phyloP scores from a whole-genome alignment of 495 filamentous ascomycete species.

The Articulospora tetracladia region DNA sequence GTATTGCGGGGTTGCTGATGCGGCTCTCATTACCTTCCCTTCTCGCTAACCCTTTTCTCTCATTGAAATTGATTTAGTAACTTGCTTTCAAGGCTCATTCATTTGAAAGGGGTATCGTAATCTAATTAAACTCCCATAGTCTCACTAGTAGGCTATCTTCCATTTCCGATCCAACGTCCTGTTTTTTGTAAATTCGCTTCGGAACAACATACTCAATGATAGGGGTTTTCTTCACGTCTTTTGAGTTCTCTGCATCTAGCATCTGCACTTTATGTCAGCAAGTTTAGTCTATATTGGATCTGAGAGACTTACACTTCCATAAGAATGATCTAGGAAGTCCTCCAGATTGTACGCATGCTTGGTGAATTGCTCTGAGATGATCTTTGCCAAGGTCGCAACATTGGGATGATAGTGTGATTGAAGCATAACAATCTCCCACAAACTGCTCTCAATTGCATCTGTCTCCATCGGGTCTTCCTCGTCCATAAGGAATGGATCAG shows the following conservation, averaged over 20 bases:
- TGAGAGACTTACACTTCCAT: slow-evolving; percentile 64
- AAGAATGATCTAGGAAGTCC: slow-evolving; percentile 95
- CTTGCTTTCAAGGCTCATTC: neutral
- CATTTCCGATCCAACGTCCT: slow-evolving; percentile 38
- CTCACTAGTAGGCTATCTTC: slow-evolving; percentile 44
- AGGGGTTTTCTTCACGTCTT: slow-evolving; percentile 77
- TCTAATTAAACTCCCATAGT: slow-evolving; percentile 49
- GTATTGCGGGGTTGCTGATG: neutral
- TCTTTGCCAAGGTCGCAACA: slow-evolving; percentile 88
- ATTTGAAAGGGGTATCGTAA: neutral
- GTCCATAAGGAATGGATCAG: slow-evolving; percentile 72
- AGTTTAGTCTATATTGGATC: neutral
- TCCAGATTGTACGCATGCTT: slow-evolving; percentile 90
- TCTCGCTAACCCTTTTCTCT: neutral
- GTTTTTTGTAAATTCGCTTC: slow-evolving; percentile 72
- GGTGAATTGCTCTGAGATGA: slow-evolving; percentile 95
- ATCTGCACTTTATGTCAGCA: slow-evolving; percentile 43
- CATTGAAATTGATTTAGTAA: neutral
- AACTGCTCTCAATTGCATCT: slow-evolving; percentile 79
- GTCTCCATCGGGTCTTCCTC: slow-evolving; percentile 85
- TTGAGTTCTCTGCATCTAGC: slow-evolving; percentile 75
- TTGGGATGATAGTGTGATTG: slow-evolving; percentile 97
- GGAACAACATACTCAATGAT: slow-evolving; percentile 94
- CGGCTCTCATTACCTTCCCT: neutral
- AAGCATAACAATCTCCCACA: slow-evolving; percentile 91